Evolutionary conservation across 257 asterid species (phyloP).

Genomic region (Forsythia suspensa): DNA sequence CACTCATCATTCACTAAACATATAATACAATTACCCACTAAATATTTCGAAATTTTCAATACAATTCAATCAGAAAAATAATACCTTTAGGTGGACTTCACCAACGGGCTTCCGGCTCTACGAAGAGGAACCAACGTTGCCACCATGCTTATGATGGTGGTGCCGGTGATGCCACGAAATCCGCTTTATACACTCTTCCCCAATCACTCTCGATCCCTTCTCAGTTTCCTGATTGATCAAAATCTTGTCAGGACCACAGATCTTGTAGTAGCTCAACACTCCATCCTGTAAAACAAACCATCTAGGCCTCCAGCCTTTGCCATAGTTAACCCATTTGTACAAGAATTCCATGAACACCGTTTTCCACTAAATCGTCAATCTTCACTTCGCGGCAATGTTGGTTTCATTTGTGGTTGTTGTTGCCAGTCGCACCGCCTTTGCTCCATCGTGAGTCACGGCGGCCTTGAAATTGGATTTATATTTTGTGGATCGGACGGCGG

Average conservation of each 20-base stretch:
- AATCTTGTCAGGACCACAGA: constrained; percentile 90
- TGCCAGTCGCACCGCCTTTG: constrained; percentile 13
- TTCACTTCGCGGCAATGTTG: constrained; percentile 47
- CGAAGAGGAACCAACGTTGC: constrained; percentile 28
- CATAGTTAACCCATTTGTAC: constrained; percentile 94
- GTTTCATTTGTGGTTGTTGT: constrained; percentile 21
- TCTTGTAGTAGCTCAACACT: constrained; percentile 86
- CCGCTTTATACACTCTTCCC: constrained; percentile 68
- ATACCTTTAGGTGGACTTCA: constrained; percentile 92
- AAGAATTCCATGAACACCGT: constrained; percentile 76
- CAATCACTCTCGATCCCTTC: constrained; percentile 78
- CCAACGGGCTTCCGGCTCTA: constrained; percentile 65
- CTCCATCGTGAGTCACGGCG: constrained; percentile 37
- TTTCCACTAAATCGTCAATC: constrained; percentile 83
- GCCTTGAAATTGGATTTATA: constrained; percentile 29
- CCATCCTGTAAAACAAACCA: constrained; percentile 97
- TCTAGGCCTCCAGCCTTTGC: constrained; percentile 95
- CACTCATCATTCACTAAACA: not conserved
- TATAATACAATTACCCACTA: not conserved
- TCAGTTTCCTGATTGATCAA: constrained; percentile 56
- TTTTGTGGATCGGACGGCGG: constrained; percentile 31
- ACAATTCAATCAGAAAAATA: not conserved
- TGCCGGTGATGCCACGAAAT: constrained; percentile 33
- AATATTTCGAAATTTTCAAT: no score
- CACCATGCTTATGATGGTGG: constrained; percentile 32